Evolutionary conservation across 345 rosid genomes (phyloP).

Genomic region (Lepidium sativum): DNA sequence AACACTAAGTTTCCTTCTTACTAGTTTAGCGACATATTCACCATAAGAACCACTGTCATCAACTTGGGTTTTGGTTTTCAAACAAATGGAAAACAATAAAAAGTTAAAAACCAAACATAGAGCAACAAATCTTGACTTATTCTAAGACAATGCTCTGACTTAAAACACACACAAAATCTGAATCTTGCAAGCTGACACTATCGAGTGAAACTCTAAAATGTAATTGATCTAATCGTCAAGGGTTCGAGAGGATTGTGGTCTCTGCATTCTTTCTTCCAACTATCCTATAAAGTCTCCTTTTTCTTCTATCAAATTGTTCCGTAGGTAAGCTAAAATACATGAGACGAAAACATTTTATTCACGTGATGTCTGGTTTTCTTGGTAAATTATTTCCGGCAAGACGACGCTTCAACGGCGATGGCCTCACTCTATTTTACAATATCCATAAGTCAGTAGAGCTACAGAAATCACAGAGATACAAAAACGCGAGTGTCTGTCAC

Average conservation of each 20-base stretch:
- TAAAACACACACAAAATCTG: not conserved
- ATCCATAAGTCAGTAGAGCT: constrained; percentile 29
- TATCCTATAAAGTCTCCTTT: too few species aligned
- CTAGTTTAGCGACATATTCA: too few species aligned
- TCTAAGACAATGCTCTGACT: not conserved
- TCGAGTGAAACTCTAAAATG: not conserved
- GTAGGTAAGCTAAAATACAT: constrained; percentile 1
- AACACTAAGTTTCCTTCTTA: too few species aligned
- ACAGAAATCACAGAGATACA: constrained; percentile 29
- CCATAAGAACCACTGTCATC: too few species aligned
- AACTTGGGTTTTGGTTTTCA: too few species aligned
- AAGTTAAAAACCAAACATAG: too few species aligned
- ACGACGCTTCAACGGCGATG: constrained; percentile 12
- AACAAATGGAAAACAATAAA: not conserved
- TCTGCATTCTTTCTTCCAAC: too few species aligned
- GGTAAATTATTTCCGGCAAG: constrained; percentile 20
- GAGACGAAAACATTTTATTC: not conserved
- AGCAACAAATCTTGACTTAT: constrained; percentile 2
- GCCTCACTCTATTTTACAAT: constrained; percentile 31
- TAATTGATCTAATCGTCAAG: constrained; percentile 15
- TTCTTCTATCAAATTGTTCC: too few species aligned
- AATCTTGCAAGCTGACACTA: not conserved
- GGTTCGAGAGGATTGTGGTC: constrained; percentile 56
- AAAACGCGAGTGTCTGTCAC: constrained; percentile 40
- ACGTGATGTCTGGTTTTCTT: constrained; percentile 26